Evolutionary conservation across 768 basidiomycete species (phyloP), one percentile per base, ranked within the genome.

Genomic region (Gymnopilus junonius): DNA sequence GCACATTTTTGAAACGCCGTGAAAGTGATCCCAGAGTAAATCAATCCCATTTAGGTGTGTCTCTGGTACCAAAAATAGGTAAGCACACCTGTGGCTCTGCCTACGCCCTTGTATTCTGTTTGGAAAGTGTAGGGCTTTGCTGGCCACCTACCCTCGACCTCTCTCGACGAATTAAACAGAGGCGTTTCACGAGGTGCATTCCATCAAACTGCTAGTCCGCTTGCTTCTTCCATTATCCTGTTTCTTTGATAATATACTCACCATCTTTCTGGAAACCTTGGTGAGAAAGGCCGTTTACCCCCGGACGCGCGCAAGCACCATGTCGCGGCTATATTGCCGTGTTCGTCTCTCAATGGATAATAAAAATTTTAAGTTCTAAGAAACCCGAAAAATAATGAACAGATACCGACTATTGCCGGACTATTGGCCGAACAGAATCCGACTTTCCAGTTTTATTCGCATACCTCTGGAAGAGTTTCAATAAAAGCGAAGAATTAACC

Each of bases 51-150:
- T 48, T 27, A 51, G n/a, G 29, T 14, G 48, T 17, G 15, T n/a
- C 32, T 51, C 27, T 8, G 2, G n/a, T 51, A 1, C 31, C 31
- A 51, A n/a, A 29, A 51, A n/a, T 4, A 8, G 27, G 48, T 8
- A n/a, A n/a, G 23, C 10, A 8, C 3, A 29, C 29, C 29, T 29
- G 17, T 51, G 48, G 17, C 7, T 51, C n/a, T 32, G n/a, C n/a
- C n/a, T n/a, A n/a, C 12, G 48, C 7, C 48, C 48, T 51, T 51
- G 29, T 51, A 51, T 51, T 51, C 48, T 51, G n/a, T 51, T 51
- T 29, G 29, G 48, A 15, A 51, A 21, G 27, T 15, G 20, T 51
- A 31, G 29, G 29, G 27, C 29, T 32, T 51, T n/a, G 17, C 48
- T 29, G 17, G 7, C 31, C n/a, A 8, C 7, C 48, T 32, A 17